Percentiles rank a stretch among this genome's conserved stretches.
These are phyloP conservation scores for Lolium multiflorum DNA, from an alignment of 176 grass and related monocot species.

Conservation along the genomic window DNA sequence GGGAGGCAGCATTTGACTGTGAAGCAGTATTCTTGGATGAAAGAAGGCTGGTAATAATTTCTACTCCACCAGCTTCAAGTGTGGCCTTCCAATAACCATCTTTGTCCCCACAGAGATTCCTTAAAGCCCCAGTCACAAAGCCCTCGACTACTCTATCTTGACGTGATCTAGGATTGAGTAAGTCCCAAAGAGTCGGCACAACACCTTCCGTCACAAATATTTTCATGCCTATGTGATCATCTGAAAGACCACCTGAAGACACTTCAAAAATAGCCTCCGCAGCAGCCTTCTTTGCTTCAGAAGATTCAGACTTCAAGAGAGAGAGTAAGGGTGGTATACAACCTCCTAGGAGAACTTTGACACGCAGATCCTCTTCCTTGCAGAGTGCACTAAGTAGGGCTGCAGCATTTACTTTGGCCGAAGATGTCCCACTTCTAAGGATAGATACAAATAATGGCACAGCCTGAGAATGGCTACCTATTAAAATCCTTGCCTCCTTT, in stretches of 20 bases:
- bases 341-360: conserved; percentile 88
- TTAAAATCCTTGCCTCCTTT: conserved; percentile 79
- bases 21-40: conserved; percentile 87
- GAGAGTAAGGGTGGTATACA: conserved; percentile 92
- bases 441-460: conserved; percentile 92
- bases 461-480: conserved; percentile 91
- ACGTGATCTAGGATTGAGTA: conserved; percentile 67
- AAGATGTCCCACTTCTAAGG: conserved; percentile 72
- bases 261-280: conserved; percentile 94
- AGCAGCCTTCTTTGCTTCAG: conserved; percentile 79
- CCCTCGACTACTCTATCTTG: conserved; percentile 90
- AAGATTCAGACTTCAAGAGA: conserved; percentile 85
- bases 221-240: conserved; percentile 98
- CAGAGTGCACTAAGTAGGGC: conserved; percentile 76
- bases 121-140: conserved; percentile 88
- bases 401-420: conserved; percentile 85
- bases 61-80: conserved; percentile 91
- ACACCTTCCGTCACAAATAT: conserved; percentile 98
- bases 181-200: conserved; percentile 85
- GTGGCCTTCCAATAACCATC: conserved; percentile 94
- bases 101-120: conserved; percentile 96
- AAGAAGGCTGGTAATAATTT: conserved; percentile 94
- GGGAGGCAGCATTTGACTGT: conserved; percentile 94
- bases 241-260: conserved; percentile 80
- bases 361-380: conserved; percentile 90